These are phyloP conservation scores for Neopestalotiopsis rosae DNA, from an alignment of 2,329 filamentous ascomycete species.

Conservation along the genomic window DNA sequence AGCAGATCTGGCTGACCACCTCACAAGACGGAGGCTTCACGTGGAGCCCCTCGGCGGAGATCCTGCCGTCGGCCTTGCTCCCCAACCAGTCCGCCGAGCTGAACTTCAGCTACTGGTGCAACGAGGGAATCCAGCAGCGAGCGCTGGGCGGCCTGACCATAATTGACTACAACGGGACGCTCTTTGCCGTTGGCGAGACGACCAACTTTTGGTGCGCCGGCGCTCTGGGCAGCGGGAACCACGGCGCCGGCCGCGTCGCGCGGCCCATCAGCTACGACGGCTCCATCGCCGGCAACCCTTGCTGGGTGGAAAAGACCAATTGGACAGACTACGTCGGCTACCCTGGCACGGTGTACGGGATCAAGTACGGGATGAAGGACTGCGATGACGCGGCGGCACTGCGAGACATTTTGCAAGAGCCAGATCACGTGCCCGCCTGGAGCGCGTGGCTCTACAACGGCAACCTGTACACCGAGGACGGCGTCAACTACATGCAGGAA, in stretches of 20 bases:
- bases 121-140: slow-evolving; percentile 27
- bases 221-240: slow-evolving; percentile 1
- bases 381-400: slow-evolving; percentile 22
- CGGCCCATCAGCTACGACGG: slow-evolving; percentile 23
- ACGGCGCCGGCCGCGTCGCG: slow-evolving; percentile 25
- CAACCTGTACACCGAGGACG: slow-evolving; percentile 24
- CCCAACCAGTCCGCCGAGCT: slow-evolving; percentile 29
- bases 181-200: slow-evolving; percentile 28
- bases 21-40: slow-evolving; percentile 28
- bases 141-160: slow-evolving; percentile 22
- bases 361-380: slow-evolving; percentile 27
- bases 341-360: slow-evolving; percentile 27
- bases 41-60: slow-evolving; percentile 23
- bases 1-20: slow-evolving; percentile 30
- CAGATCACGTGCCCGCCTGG: slow-evolving; percentile 27
- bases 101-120: slow-evolving; percentile 32
- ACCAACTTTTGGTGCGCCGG: slow-evolving; percentile 23
- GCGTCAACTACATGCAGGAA: slow-evolving; percentile 29
- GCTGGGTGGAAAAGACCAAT: slow-evolving; percentile 29
- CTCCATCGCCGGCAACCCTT: slow-evolving; percentile 24
- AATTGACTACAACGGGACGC: slow-evolving; percentile 18
- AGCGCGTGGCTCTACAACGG: slow-evolving; percentile 28
- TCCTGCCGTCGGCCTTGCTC: slow-evolving; percentile 30
- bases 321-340: slow-evolving; percentile 24
- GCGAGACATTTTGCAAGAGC: slow-evolving; percentile 6